Base-by-base conservation (phyloP, 2,329 filamentous ascomycete genomes). In the Hypoxylon sp. region DNA sequence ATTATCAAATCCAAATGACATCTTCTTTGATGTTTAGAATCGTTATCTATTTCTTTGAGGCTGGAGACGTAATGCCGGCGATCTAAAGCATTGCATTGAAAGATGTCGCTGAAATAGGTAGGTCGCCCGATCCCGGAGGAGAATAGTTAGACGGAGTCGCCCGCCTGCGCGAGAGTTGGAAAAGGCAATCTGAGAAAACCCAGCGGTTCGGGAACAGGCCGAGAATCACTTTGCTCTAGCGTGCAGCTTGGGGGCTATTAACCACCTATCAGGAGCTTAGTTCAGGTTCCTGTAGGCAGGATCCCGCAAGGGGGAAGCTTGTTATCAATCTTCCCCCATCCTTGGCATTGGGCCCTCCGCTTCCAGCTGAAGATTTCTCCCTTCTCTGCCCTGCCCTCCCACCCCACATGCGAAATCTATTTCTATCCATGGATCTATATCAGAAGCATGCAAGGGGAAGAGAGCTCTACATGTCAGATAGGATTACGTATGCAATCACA, bases 81-180 rank as follows among this genome's bases (percentile, higher is more conserved):
- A 57, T 21, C 25, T 32, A 40, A 44, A 29, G 21, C 9, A 25
- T 25, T 25, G 21, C 20, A 20, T 35, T 43, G 29, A 44, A 37
- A 30, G 29, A 29, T 31, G n/a, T 41, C 27, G 25, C 40, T 46
- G 23, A 19, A 47, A 46, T 51, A 55, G 46, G 47, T 11, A 46
- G 35, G 52, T 34, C 56, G 58, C 55, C 55, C 32, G 31, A 37
- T 44, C 57, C 61, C 56, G 58, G 21, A 38, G 23, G 17, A 20
- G 21, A 11, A 46, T 40, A 38, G 25, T 34, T 15, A 23, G 21
- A 30, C 51, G 59, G 57, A 45, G 40, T 54, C 46, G 51, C 40
- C 60, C 56, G 60, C 34, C 37, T 23, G 19, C 6, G 31, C 34
- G 3, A 34, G 8, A 7, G 20, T 3, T 23, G 3, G 17, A 12